Evolutionary conservation across 768 basidiomycete genomes (phyloP), one percentile per base, ranked within the genome.

Genomic region (Tulasnella sp.): DNA sequence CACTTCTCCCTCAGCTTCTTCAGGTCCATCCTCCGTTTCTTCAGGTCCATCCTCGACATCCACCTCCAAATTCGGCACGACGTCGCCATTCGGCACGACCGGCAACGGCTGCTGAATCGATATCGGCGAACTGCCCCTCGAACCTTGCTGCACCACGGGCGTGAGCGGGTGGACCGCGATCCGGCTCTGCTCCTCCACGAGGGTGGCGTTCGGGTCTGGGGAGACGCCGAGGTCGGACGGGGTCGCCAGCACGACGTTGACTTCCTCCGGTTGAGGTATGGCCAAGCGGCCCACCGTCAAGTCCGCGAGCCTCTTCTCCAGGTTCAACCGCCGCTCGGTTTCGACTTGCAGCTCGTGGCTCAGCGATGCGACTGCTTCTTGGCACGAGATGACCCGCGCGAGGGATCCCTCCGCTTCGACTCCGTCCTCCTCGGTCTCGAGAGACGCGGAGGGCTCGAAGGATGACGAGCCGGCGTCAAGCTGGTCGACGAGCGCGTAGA

Each of bases 341-440:
- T 94, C 92, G 9, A 83, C 82, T 81, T 91, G 87, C 64, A 95
- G 84, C 83, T 95, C 93, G 69, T 86, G 86, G 54, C 88, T 86
- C n/a, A 95, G 85, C 1, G 87, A 85, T 41, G 88, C 87, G 12
- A 92, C 88, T 0, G 90, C 87, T 14, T 87, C 86, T 81, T 90
- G 87, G 1, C 90, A 89, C 0, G 89, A 86, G 14, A 89, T 77
- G 22, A 92, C 85, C 41, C 92, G 87, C 2, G 89, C 92, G 48
- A 91, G 82, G 1, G 89, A 87, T 2, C 90, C 92, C 24, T 79
- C 44, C 22, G 24, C 72, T 74, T 75, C 60, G 12, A 46, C 16
- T 28, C 11, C 37, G 44, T 80, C 74, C 5, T 41, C 44, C 1
- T 34, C 77, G 50, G 22, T 34, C 3, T 69, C 31, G 18, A 76